Evolutionary conservation across 2,329 filamentous ascomycete genomes (phyloP).

Genomic region (Teratosphaeria viscida): DNA sequence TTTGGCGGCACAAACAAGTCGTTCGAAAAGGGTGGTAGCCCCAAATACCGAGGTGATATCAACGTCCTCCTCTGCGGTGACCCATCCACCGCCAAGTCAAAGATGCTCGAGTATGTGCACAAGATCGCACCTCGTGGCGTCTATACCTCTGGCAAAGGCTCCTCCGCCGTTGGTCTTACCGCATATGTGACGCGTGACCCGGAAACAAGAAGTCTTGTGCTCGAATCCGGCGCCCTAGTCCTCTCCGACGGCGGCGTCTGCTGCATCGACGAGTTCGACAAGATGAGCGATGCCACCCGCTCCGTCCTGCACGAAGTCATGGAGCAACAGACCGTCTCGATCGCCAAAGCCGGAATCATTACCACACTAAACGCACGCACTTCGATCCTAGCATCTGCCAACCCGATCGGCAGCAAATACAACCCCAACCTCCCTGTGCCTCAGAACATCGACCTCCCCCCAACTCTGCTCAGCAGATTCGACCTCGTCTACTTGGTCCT

Average conservation of each 20-base stretch:
- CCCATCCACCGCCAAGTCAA: slow-evolving; percentile 91
- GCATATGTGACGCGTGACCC: slow-evolving; percentile 69
- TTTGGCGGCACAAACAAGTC: slow-evolving; percentile 98
- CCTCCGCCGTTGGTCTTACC: slow-evolving; percentile 64
- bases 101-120: slow-evolving; percentile 88
- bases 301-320: slow-evolving; percentile 71
- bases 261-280: slow-evolving; percentile 72
- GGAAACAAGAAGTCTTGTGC: slow-evolving; percentile 61
- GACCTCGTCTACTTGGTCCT: slow-evolving; percentile 95
- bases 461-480: slow-evolving; percentile 88
- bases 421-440: slow-evolving; percentile 92
- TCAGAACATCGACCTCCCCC: slow-evolving; percentile 94
- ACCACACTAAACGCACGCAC: slow-evolving; percentile 90
- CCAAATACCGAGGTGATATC: slow-evolving; percentile 93
- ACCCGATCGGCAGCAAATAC: slow-evolving; percentile 96
- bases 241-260: slow-evolving; percentile 66
- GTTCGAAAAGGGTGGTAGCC: slow-evolving; percentile 91
- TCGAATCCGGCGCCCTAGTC: slow-evolving; percentile 64
- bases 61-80: slow-evolving; percentile 95
- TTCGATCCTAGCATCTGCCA: slow-evolving; percentile 90
- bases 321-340: slow-evolving; percentile 71
- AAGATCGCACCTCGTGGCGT: slow-evolving; percentile 88
- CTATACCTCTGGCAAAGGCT: slow-evolving; percentile 67
- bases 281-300: slow-evolving; percentile 65
- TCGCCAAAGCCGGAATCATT: slow-evolving; percentile 69